Base-by-base conservation (phyloP, 768 basidiomycete genomes). In the Mycena galopus region DNA sequence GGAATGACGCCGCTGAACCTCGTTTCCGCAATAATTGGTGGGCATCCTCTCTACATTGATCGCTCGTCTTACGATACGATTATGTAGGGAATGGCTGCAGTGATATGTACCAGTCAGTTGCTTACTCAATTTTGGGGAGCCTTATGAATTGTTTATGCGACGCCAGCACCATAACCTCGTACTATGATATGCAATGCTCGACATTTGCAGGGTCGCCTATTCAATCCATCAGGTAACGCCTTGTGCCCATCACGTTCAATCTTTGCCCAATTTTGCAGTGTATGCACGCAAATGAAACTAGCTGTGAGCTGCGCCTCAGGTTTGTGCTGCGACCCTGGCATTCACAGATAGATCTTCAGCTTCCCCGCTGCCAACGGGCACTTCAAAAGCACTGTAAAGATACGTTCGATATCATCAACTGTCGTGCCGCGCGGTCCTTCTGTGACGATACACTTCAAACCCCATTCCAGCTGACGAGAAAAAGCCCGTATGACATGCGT, bases 1-100 rank as follows among this genome's bases (percentile, higher is more conserved):
- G 90, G 86, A 70, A 77, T 84, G 78, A 87, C 81, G 33, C 89
- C 87, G 51, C 86, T 84, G 57, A 89, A 89, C 74, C 75, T 90
- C 29, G 80, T 82, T 6, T 89, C 89, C 7, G 73, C 85, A 23
- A 84, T 89, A 79, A 85, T 91, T 21, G 88, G 87, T 86, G 69
- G 42, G 67, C 25, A 33, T 51, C 55, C 32, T 30, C 32, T 30
- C 21, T 11, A 39, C 17, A 10, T 11, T 2, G 2, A 23, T 27
- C 30, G 27, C 1, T 0, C 25, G 17, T 23, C n/a, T 57, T 30
- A 29, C 5, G 27, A 17, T 25, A 29, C 3, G 30, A 12, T 35
- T 14, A 2, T 23, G 7, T 55, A 63, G 44, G 37, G 14, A 69
- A 65, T 44, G 58, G 64, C 44, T 69, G 67, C 32, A 69, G 65